Percentiles rank a stretch among this genome's conserved stretches.
phyloP scores from a whole-genome alignment of 441 rosid genomes.

The Gossypium trilobum region DNA sequence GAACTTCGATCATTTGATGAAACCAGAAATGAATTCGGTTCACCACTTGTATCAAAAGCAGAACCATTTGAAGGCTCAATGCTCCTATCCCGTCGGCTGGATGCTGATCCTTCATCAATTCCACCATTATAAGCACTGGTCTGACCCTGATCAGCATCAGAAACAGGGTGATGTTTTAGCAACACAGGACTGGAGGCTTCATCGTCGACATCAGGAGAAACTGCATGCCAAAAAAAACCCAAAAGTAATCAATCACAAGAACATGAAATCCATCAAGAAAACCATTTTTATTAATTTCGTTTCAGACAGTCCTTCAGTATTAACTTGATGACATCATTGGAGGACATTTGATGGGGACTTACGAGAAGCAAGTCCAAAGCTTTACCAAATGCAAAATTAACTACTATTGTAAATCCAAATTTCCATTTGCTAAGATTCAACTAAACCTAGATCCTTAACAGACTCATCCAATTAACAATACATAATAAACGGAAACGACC shows the following conservation, averaged over 20 bases:
- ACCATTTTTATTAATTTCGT: neutral
- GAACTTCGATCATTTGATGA: conserved; percentile 28
- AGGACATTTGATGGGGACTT: neutral
- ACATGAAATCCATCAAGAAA: neutral
- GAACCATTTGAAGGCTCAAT: conserved; percentile 19
- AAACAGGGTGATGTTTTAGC: conserved; percentile 13
- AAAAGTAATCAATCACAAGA: neutral
- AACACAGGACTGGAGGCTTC: conserved; percentile 15
- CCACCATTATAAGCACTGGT: neutral
- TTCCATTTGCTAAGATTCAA: conserved; percentile 4
- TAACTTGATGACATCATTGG: neutral
- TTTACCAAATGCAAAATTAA: neutral
- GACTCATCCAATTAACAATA: neutral
- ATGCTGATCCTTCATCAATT: conserved; percentile 2
- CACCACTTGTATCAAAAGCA: conserved; percentile 17
- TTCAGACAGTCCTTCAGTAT: neutral
- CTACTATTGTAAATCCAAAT: neutral
- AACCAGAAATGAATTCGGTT: conserved; percentile 18
- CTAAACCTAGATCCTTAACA: neutral
- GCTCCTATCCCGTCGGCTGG: neutral
- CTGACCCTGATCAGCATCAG: conserved; percentile 11
- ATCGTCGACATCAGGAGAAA: conserved; percentile 9
- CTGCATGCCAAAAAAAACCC: conserved; percentile 20
- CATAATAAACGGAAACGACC: neutral
- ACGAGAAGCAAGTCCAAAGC: neutral